Conservation (phyloP, 2,329 filamentous ascomycete species). For the Paramyrothecium roridum region DNA sequence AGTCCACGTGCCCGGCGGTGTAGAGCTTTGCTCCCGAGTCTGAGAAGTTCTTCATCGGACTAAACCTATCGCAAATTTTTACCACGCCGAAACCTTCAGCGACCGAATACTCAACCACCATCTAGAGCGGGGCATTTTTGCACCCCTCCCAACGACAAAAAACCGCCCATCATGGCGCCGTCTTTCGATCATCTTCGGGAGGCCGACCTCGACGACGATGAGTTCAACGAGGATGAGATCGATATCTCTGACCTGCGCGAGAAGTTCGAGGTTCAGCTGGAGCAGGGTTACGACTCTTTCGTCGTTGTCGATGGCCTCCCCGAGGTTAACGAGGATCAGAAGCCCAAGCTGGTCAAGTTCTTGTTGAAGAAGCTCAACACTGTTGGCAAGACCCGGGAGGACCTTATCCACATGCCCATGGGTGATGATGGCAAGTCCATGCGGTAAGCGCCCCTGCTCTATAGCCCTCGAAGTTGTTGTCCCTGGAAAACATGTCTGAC, state of each 20-base stretch:
- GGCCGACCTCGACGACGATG: slow-evolving; percentile 81
- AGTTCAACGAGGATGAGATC: slow-evolving; percentile 88
- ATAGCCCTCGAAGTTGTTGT: background rate
- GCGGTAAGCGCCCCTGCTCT: slow-evolving; percentile 55
- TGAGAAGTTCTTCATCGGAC: too few relatives aligned
- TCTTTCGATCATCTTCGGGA: slow-evolving; percentile 91
- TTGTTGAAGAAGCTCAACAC: slow-evolving; percentile 87
- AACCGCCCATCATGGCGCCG: slow-evolving; percentile 68
- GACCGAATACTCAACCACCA: slow-evolving; percentile 14
- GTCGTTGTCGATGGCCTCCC: slow-evolving; percentile 95
- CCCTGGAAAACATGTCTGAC: too few relatives aligned
- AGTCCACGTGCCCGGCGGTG: background rate
- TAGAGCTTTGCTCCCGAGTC: background rate
- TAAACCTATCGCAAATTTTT: too few relatives aligned
- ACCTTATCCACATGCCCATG: slow-evolving; percentile 91
- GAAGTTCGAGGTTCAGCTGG: slow-evolving; percentile 92
- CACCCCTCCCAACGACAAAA: slow-evolving; percentile 23
- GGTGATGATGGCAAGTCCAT: slow-evolving; percentile 82
- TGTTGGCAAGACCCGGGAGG: slow-evolving; percentile 81
- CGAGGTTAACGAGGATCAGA: slow-evolving; percentile 82
- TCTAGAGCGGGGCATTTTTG: slow-evolving; percentile 33
- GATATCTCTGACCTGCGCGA: slow-evolving; percentile 93
- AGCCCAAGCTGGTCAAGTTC: slow-evolving; percentile 94
- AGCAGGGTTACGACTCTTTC: slow-evolving; percentile 94
- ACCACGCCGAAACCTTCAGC: slow-evolving; percentile 1